phyloP scores from a whole-genome alignment of 2,329 filamentous ascomycete species.

The Colletotrichum kahawae region DNA sequence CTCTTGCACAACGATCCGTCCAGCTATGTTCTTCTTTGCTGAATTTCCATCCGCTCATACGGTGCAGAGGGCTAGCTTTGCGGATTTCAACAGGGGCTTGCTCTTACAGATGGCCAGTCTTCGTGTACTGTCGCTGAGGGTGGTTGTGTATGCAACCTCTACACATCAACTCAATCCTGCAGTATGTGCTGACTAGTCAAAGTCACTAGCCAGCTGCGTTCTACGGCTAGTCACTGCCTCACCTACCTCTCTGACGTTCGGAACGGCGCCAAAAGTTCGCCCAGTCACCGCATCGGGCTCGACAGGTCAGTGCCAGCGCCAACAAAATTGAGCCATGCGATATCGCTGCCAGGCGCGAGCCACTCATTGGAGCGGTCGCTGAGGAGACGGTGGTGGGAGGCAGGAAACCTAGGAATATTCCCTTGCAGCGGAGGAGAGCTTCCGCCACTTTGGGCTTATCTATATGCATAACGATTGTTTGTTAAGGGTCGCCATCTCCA shows the following conservation, averaged over 20 bases:
- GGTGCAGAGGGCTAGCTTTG: background rate
- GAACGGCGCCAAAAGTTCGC: constrained; percentile 6
- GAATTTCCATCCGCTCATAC: background rate
- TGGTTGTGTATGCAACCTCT: background rate
- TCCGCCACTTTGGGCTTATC: constrained; percentile 7
- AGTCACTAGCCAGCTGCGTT: background rate
- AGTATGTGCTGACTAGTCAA: background rate
- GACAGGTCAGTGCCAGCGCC: background rate
- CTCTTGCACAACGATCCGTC: background rate
- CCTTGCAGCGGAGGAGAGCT: background rate
- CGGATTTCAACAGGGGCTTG: background rate
- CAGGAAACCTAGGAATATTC: background rate
- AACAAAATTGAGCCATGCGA: background rate
- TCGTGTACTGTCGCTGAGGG: background rate
- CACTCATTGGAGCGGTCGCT: background rate
- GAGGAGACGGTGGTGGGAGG: background rate
- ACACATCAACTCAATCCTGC: background rate
- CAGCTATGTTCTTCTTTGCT: background rate
- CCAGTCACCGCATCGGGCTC: constrained; percentile 5
- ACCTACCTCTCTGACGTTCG: background rate
- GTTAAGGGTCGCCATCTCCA: background rate
- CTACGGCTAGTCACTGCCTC: background rate
- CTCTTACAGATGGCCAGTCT: background rate
- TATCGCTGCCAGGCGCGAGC: background rate
- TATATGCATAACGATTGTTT: background rate